Percentiles rank a stretch among this genome's conserved stretches.
phyloP scores from a whole-genome alignment of 2,329 filamentous ascomycete species.

The Dactylella cylindrospora region DNA sequence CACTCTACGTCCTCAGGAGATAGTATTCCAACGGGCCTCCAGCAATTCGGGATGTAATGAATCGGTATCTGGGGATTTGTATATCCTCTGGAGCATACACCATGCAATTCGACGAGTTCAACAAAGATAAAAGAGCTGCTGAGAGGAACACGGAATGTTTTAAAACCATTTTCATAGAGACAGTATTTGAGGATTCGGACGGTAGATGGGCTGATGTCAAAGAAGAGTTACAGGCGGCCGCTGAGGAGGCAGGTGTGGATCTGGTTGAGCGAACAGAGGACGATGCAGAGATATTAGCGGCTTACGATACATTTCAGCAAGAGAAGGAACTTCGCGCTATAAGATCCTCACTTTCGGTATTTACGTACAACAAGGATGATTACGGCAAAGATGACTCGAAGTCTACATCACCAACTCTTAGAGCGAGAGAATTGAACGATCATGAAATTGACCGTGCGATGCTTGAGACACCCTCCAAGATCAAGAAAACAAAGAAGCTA shows the following conservation, averaged over 20 bases:
- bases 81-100: slow-evolving; percentile 26
- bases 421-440: slow-evolving; percentile 4
- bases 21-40: slow-evolving; percentile 21
- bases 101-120: slow-evolving; percentile 34
- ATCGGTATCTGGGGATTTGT: slow-evolving; percentile 31
- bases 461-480: slow-evolving; percentile 27
- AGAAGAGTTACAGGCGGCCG: slow-evolving; percentile 23
- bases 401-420: slow-evolving; percentile 6
- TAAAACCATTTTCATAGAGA: slow-evolving; percentile 27
- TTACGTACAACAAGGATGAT: slow-evolving; percentile 5
- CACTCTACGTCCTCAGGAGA: slow-evolving; percentile 24
- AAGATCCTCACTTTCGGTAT: slow-evolving; percentile 12
- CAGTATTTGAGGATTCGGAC: slow-evolving; percentile 23
- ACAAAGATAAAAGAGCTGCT: slow-evolving; percentile 9
- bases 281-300: slow-evolving; percentile 8
- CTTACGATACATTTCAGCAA: slow-evolving; percentile 9
- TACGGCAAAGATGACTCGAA: too few species aligned
- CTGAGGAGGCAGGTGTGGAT: slow-evolving; percentile 10
- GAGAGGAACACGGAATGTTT: slow-evolving; percentile 21
- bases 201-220: slow-evolving; percentile 10
- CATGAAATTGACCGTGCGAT: neutral
- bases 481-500: neutral
- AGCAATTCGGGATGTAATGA: slow-evolving; percentile 20
- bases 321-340: slow-evolving; percentile 6
- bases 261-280: slow-evolving; percentile 10